Base-by-base conservation (phyloP, 2,329 filamentous ascomycete genomes). In the Trichoderma arundinaceum region DNA sequence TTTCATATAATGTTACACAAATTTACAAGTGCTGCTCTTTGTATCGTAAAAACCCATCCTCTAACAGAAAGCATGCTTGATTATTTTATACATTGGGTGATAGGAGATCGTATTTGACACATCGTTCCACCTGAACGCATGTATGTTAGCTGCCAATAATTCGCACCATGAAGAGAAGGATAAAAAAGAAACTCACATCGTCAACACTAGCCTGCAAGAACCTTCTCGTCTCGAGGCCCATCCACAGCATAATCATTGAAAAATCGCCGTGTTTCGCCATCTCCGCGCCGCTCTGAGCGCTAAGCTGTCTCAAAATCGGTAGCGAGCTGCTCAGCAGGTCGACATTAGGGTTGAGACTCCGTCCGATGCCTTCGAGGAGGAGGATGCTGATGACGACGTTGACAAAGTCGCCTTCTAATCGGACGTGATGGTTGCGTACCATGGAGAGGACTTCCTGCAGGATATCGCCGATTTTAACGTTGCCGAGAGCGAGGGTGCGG, bases 301-400 rank as follows among this genome's bases (percentile, higher is more conserved):
- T 92, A 3, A 99, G 83, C 75, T 97, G 90, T 71, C 95, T 86
- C 65, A 99, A 80, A 54, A 99, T 98, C 0, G 95, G 95, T 56
- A 99, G 81, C 7, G 94, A 92, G 73, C 92, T 94, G 74, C 81
- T 84, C 69, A 99, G 90, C 12, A 99, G 82, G 78, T 99, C 95
- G 53, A 97, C 82, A 61, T 94, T 84, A 0, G 95, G 94, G 75
- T 98, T 90, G 15, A 99, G 80, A 66, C 84, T 92, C 68, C 95
- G 86, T 0, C 95, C 95, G 73, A 98, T 99, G 7, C 95, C 95
- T 76, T 99, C 95, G 1, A 99, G 83, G 2, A 99, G 83, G 39
- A 99, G 81, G 61, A 98, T 97, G 67, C 92, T 96, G 66, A 99
- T 90, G 35, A 99, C 94, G 4, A 99, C 95, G 74, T 99, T 99